phyloP scores from a whole-genome alignment of 768 basidiomycete species.

The Infundibulicybe gibba region DNA sequence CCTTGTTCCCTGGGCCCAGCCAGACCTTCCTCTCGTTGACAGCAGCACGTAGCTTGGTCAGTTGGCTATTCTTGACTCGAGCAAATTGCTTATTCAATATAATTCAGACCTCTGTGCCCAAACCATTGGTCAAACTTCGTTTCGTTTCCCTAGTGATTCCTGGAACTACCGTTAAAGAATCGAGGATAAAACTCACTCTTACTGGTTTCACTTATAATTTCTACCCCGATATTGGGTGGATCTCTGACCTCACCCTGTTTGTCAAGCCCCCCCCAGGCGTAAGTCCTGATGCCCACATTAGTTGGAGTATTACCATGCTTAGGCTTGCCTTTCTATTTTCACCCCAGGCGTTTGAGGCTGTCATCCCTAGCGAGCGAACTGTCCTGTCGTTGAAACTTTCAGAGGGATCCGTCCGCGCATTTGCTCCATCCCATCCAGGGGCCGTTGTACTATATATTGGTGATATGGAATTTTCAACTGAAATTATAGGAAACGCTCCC shows the following conservation, averaged over 20 bases:
- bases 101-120: conserved; percentile 38
- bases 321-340: neutral
- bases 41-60: conserved; percentile 54
- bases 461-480: conserved; percentile 66
- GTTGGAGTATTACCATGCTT: neutral
- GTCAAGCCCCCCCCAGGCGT: conserved; percentile 87
- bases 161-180: conserved; percentile 72
- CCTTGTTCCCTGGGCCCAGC: conserved; percentile 25
- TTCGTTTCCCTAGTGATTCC: conserved; percentile 62
- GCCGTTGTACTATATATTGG: conserved; percentile 65
- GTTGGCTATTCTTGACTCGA: conserved; percentile 14
- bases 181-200: conserved; percentile 60
- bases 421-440: conserved; percentile 58
- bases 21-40: conserved; percentile 53
- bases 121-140: conserved; percentile 56
- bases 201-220: conserved; percentile 62
- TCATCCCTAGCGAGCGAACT: conserved; percentile 87
- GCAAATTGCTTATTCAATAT: neutral
- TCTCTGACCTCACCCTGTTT: conserved; percentile 58
- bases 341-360: conserved; percentile 82
- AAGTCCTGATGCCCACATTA: conserved; percentile 22
- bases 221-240: conserved; percentile 60
- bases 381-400: conserved; percentile 57
- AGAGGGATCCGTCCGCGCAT: conserved; percentile 63
- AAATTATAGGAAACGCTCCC: conserved; percentile 64